phyloP scores from a whole-genome alignment of 2,329 filamentous ascomycete genomes.

The Phaeophleospora eucalypticola region DNA sequence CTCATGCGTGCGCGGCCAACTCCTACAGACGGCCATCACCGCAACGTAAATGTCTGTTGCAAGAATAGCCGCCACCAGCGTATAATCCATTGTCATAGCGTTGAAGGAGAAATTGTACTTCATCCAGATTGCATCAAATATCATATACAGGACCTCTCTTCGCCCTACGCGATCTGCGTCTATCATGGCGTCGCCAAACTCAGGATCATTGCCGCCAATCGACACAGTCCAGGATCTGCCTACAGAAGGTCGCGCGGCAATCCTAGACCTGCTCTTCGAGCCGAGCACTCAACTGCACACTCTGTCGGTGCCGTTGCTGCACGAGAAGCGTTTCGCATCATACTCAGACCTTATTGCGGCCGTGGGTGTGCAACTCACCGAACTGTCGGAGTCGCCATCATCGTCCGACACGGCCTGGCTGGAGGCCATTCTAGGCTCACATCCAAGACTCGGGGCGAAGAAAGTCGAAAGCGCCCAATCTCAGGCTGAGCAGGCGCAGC shows the following conservation, averaged over 20 bases:
- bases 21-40: no score
- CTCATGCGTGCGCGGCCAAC: no score
- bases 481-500: slow-evolving; percentile 72
- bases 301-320: slow-evolving; percentile 65
- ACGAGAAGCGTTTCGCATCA: slow-evolving; percentile 55
- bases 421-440: slow-evolving; percentile 70
- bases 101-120: no score
- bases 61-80: no score
- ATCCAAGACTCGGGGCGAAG: slow-evolving; percentile 78
- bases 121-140: background rate
- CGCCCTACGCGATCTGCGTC: background rate
- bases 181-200: slow-evolving; percentile 27
- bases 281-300: slow-evolving; percentile 70
- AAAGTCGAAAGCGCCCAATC: slow-evolving; percentile 80
- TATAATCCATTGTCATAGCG: no score
- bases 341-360: slow-evolving; percentile 67
- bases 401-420: slow-evolving; percentile 55
- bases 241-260: slow-evolving; percentile 50
- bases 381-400: slow-evolving; percentile 52
- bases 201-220: slow-evolving; percentile 52
- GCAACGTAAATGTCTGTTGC: no score
- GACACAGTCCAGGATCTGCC: slow-evolving; percentile 54
- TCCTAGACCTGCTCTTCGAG: slow-evolving; percentile 81
- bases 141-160: background rate
- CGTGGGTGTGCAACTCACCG: slow-evolving; percentile 60